Base-by-base conservation (phyloP, 163 green algal species). In the Chlorella variabilis region DNA sequence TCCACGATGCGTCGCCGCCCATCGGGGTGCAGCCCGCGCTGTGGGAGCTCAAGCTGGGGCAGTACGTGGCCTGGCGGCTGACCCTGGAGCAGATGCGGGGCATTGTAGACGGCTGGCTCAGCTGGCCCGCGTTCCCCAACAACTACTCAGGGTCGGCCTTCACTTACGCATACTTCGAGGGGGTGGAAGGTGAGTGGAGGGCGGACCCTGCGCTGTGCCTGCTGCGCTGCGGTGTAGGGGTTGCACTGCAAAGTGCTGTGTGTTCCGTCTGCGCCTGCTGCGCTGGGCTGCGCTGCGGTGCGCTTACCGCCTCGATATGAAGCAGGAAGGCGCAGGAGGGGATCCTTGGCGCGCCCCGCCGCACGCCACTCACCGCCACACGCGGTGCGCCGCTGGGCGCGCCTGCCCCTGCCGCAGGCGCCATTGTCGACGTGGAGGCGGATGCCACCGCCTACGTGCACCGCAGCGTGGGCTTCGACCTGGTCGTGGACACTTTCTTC, bases 41-140 rank as follows among this genome's bases (percentile, higher is more conserved):
- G n/a, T 78, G 71, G 71, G 71, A 78, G 71, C 45, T 63, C 33
- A 78, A 78, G 51, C 49, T 68, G 49, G 71, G 71, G 33, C 49
- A 66, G 71, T 69, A 69, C 71, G 33, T 69, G n/a, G 42, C 41
- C 33, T 34, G 71, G 33, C 23, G 7, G 34, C 71, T 78, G 33
- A 68, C 3, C 33, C 23, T 58, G 27, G 2, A 59, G 4, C 51
- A 80, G 54, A 39, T 29, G 21, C 41, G 36, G 18, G 5, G 25
- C 73, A 56, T 80, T 9, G 25, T 80, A 3, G 54, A 80, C n/a
- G 73, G 73, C 54, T 51, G 29, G 54, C 34, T 56, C 34, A 38
- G 51, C 73, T 69, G 25, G 54, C 54, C 54, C 29, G 15, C 20
- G 23, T 39, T 45, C 39, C 48, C 70, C 18, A 45, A 1, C 18